A percentile compares a stretch with the other conserved stretches of the same genome.
Conservation (phyloP, 164 flowering plant species). For the Akebia trifoliata region DNA sequence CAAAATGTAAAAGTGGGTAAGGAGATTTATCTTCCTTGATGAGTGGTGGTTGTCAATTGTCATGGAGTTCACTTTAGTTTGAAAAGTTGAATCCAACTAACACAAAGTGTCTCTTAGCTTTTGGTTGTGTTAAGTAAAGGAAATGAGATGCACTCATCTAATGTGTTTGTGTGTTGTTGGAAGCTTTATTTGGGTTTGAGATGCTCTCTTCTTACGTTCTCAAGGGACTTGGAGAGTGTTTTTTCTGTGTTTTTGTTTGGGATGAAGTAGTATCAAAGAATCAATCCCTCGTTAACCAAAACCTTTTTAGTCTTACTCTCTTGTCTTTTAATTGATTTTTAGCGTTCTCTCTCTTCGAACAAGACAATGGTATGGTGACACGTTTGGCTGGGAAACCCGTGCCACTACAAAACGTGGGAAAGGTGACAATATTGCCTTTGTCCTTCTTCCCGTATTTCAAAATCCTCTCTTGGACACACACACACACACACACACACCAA, state of each 20-base stretch:
- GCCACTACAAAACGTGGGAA: slow-evolving; percentile 10
- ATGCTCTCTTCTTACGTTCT: slow-evolving; percentile 6
- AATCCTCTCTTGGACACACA: background rate
- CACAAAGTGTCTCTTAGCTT: slow-evolving; percentile 10
- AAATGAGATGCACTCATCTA: slow-evolving; percentile 3
- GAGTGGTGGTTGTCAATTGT: slow-evolving; percentile 12
- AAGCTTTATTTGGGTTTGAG: slow-evolving; percentile 3
- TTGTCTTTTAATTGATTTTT: slow-evolving; percentile 10
- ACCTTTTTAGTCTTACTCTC: background rate
- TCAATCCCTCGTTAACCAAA: slow-evolving; percentile 12
- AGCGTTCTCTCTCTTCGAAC: background rate
- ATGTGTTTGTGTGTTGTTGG: slow-evolving; percentile 19
- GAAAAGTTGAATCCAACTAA: slow-evolving; percentile 14
- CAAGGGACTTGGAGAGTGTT: background rate
- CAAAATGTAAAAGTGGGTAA: slow-evolving; percentile 15
- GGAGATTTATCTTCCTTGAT: slow-evolving; percentile 8
- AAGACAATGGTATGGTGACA: slow-evolving; percentile 10
- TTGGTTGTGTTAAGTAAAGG: slow-evolving; percentile 12
- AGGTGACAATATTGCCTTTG: slow-evolving; percentile 19
- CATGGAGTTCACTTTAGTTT: background rate
- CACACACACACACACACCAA: no score
- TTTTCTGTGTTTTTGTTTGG: slow-evolving; percentile 7
- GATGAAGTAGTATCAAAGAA: slow-evolving; percentile 9
- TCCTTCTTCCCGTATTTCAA: slow-evolving; percentile 5
- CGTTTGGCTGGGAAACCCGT: background rate